A percentile compares a stretch with the other conserved stretches of the same genome.
phyloP scores from a whole-genome alignment of 73 alveolate genomes.

The Paramecium sonneborni region DNA sequence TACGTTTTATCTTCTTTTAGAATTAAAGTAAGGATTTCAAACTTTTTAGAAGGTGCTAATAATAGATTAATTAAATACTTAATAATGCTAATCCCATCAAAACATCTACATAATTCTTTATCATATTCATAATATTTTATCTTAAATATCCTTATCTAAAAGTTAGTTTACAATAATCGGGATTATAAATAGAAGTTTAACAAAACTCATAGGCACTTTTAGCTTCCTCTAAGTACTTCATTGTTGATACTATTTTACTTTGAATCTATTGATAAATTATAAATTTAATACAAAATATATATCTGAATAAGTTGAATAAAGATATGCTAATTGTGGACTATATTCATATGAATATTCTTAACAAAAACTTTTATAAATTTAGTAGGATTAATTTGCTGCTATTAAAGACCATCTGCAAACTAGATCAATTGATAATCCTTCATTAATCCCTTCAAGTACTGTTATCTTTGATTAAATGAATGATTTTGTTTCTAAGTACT shows the following conservation, averaged over 20 bases:
- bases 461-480: neutral
- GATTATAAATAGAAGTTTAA: neutral
- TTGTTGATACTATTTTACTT: neutral
- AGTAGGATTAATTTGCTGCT: neutral
- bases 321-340: neutral
- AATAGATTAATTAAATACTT: neutral
- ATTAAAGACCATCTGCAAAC: conserved; percentile 12
- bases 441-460: neutral
- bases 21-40: neutral
- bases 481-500: neutral
- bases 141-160: conserved; percentile 3
- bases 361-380: neutral
- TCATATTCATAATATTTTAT: neutral
- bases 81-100: neutral
- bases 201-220: conserved; percentile 1
- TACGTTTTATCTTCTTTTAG: neutral
- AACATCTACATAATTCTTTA: neutral
- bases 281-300: neutral
- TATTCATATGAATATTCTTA: neutral
- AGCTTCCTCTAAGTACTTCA: neutral
- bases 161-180: neutral
- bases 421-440: neutral
- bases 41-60: neutral
- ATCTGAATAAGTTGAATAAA: neutral
- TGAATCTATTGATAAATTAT: neutral